A percentile compares a stretch with the other conserved stretches of the same genome.
These are phyloP conservation scores for Cucumis variabilis DNA, from an alignment of 331 rosid genomes.

Conservation along the genomic window DNA sequence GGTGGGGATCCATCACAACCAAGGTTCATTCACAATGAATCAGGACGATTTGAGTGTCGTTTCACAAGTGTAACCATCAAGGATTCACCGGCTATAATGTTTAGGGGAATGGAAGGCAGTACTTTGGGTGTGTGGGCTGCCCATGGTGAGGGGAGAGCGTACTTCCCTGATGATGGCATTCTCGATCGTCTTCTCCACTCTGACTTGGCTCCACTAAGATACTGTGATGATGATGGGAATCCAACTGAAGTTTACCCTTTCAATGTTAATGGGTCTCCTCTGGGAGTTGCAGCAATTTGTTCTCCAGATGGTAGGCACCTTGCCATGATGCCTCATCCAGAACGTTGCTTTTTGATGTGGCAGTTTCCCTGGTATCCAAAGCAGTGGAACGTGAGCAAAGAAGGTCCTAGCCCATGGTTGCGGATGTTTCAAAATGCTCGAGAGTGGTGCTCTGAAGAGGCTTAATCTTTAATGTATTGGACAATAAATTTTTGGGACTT, in stretches of 20 bases:
- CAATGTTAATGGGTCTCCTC: constrained; percentile 82
- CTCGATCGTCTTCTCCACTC: constrained; percentile 63
- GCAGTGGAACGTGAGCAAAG: constrained; percentile 75
- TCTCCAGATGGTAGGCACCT: constrained; percentile 92
- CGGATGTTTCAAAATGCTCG: constrained; percentile 87
- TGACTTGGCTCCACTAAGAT: constrained; percentile 77
- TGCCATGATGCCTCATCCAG: constrained; percentile 95
- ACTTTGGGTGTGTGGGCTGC: neutral
- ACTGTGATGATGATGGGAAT: constrained; percentile 79
- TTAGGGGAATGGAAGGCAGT: neutral
- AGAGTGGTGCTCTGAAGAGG: constrained; percentile 76
- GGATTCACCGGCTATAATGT: constrained; percentile 68
- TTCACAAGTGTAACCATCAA: constrained; percentile 75
- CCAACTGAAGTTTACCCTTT: constrained; percentile 79
- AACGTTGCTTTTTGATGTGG: constrained; percentile 94
- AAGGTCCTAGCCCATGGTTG: constrained; percentile 91
- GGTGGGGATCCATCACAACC: constrained; percentile 88
- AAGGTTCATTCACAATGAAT: constrained; percentile 80
- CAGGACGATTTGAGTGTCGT: constrained; percentile 85
- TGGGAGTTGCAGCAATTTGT: constrained; percentile 84
- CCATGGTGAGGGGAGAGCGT: constrained; percentile 9
- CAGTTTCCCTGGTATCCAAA: constrained; percentile 90
- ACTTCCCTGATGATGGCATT: constrained; percentile 59
- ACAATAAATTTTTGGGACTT: neutral
- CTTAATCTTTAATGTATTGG: constrained; percentile 13